Percentiles rank a stretch among this genome's conserved stretches.
phyloP scores from a whole-genome alignment of 768 basidiomycete genomes.

The Megacollybia marginata region DNA sequence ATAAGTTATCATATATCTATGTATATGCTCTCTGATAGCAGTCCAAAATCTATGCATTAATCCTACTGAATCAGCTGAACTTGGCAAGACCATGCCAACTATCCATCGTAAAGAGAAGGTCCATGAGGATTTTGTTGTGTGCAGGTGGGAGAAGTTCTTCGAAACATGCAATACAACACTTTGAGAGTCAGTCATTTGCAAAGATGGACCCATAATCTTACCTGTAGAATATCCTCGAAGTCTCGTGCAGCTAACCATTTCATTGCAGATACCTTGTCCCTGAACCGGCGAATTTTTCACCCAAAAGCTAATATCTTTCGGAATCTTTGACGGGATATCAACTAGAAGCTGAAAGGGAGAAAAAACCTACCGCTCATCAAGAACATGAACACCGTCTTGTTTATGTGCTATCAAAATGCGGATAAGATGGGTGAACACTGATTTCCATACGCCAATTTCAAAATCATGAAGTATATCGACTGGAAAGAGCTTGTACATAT shows the following conservation, averaged over 20 bases:
- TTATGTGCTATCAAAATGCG: conserved; percentile 17
- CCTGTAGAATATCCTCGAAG: conserved; percentile 9
- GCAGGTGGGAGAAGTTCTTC: conserved; percentile 21
- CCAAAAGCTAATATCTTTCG: too few relatives aligned
- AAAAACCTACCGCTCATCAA: conserved; percentile 22
- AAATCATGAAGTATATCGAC: conserved; percentile 29
- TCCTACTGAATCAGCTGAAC: too few relatives aligned
- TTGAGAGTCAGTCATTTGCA: too few relatives aligned
- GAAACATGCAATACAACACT: conserved; percentile 31
- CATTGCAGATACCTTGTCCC: conserved; percentile 21
- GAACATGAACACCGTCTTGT: conserved; percentile 2
- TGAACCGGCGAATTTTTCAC: conserved; percentile 23
- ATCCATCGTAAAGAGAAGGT: conserved; percentile 19
- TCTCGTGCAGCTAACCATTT: conserved; percentile 25
- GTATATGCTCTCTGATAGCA: too few relatives aligned
- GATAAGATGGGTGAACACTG: conserved; percentile 21
- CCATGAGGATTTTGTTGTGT: conserved; percentile 14
- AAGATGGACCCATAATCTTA: conserved; percentile 17
- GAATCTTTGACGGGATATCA: conserved; percentile 15
- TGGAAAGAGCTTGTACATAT: conserved; percentile 18
- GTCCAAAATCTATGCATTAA: too few relatives aligned
- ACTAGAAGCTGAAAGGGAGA: background rate
- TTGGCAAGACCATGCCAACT: conserved; percentile 31
- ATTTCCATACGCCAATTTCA: conserved; percentile 28
- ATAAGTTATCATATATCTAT: too few relatives aligned